phyloP scores from a whole-genome alignment of 371 early-diverging fungal species.

The Fennellomyces sp. region DNA sequence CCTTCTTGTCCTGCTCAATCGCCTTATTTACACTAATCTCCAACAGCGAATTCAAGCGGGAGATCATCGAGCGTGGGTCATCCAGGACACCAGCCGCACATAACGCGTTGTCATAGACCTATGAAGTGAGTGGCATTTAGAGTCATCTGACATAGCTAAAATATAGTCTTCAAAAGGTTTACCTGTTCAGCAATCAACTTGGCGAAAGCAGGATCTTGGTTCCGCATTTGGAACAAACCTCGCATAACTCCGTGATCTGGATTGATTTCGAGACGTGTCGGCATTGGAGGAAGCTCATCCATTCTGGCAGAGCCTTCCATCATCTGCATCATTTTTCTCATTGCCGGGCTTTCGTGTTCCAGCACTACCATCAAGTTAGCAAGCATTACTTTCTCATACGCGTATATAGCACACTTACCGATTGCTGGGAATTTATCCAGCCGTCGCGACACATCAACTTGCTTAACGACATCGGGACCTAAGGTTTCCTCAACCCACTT shows the following conservation, averaged over 20 bases:
- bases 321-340: constrained; percentile 78
- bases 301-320: constrained; percentile 70
- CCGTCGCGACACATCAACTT: constrained; percentile 73
- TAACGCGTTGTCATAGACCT: constrained; percentile 78
- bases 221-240: constrained; percentile 64
- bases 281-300: constrained; percentile 52
- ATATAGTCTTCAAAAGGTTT: not conserved
- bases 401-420: constrained; percentile 39
- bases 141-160: not conserved
- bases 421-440: constrained; percentile 76
- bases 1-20: constrained; percentile 51
- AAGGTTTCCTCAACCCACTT: constrained; percentile 68
- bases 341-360: constrained; percentile 78
- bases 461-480: constrained; percentile 62
- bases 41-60: constrained; percentile 71
- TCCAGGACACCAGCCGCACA: constrained; percentile 81
- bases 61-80: constrained; percentile 79
- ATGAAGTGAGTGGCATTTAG: constrained; percentile 8
- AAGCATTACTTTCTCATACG: not conserved
- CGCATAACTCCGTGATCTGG: constrained; percentile 78
- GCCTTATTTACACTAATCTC: constrained; percentile 51
- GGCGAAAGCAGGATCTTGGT: constrained; percentile 64
- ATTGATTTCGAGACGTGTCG: constrained; percentile 84
- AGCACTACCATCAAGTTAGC: constrained; percentile 43
- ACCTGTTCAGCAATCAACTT: constrained; percentile 66